phyloP scores from a whole-genome alignment of 768 basidiomycete genomes.

The Boletus rubescentipes region DNA sequence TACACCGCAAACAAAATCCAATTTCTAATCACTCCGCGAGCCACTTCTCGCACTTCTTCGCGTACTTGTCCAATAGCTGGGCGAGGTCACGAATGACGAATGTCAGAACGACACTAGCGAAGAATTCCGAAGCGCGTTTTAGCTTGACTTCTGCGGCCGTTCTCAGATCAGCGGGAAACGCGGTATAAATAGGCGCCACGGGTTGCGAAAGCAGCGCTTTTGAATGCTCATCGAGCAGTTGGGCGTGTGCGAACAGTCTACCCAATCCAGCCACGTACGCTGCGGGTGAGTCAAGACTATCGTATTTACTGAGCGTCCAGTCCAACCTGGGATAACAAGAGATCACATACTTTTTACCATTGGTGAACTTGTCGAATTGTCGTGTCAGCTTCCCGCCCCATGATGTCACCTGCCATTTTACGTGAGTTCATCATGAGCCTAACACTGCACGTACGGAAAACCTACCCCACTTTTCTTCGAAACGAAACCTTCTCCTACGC shows the following conservation, averaged over 20 bases:
- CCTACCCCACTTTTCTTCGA: slow-evolving; percentile 71
- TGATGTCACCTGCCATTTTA: slow-evolving; percentile 44
- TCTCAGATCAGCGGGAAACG: slow-evolving; percentile 65
- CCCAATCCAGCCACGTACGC: slow-evolving; percentile 77
- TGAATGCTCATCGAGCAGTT: slow-evolving; percentile 86
- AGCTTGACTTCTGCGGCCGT: slow-evolving; percentile 68
- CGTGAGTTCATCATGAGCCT: slow-evolving; percentile 10
- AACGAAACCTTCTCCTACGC: slow-evolving; percentile 85
- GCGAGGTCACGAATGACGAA: slow-evolving; percentile 89
- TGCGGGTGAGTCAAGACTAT: slow-evolving; percentile 84
- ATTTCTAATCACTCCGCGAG: slow-evolving; percentile 62
- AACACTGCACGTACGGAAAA: slow-evolving; percentile 5
- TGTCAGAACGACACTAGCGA: slow-evolving; percentile 82
- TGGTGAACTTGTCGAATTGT: slow-evolving; percentile 80
- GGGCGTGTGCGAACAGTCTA: slow-evolving; percentile 69
- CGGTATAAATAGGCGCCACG: slow-evolving; percentile 68
- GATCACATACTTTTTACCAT: slow-evolving; percentile 77
- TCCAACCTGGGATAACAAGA: slow-evolving; percentile 2
- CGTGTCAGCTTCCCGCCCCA: slow-evolving; percentile 76
- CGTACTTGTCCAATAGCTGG: slow-evolving; percentile 87
- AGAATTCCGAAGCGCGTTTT: slow-evolving; percentile 86
- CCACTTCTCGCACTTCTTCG: slow-evolving; percentile 93
- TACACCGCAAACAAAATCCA: slow-evolving; percentile 28
- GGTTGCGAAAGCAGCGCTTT: slow-evolving; percentile 67
- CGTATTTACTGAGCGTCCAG: slow-evolving; percentile 14